Percentiles rank a stretch among this genome's conserved stretches.
Evolutionary conservation across 1,139 yeast genomes (phyloP).

Genomic region (Candida sanyaensis): DNA sequence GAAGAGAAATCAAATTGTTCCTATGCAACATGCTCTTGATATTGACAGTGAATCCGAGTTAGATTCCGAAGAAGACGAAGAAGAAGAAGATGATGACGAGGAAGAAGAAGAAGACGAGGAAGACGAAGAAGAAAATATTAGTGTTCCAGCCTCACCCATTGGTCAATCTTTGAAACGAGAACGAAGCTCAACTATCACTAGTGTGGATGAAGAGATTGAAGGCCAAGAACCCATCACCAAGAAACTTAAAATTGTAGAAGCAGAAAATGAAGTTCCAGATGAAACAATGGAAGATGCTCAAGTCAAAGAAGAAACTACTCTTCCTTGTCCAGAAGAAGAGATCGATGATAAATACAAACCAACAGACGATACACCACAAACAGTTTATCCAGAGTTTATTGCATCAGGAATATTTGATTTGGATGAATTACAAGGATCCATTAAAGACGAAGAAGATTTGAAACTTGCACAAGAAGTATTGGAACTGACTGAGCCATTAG

Average conservation of each 20-base stretch:
- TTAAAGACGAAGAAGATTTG: conserved; percentile 79
- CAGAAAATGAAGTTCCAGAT: conserved; percentile 18
- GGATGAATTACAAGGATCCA: conserved; percentile 49
- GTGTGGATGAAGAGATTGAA: conserved; percentile 34
- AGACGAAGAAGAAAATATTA: conserved; percentile 38
- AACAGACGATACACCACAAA: conserved; percentile 41
- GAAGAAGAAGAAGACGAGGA: conserved; percentile 39
- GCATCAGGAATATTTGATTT: conserved; percentile 41
- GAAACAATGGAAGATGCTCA: conserved; percentile 26
- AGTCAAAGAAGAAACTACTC: conserved; percentile 5
- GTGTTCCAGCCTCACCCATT: conserved; percentile 45
- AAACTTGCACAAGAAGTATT: conserved; percentile 51
- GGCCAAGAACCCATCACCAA: conserved; percentile 13
- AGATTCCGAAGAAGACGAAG: conserved; percentile 5
- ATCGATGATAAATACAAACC: conserved; percentile 48
- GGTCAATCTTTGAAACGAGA: conserved; percentile 30
- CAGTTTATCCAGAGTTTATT: conserved; percentile 52
- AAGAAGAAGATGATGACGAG: conserved; percentile 22
- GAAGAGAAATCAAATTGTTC: conserved; percentile 41
- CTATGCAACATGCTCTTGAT: conserved; percentile 75
- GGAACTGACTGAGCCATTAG: conserved; percentile 22
- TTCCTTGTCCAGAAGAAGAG: conserved; percentile 8
- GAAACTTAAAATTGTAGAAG: conserved; percentile 16
- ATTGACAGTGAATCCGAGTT: conserved; percentile 43
- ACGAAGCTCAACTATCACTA: conserved; percentile 29